phyloP scores from a whole-genome alignment of 163 green algal genomes.

The Coccomyxa subellipsoidea region DNA sequence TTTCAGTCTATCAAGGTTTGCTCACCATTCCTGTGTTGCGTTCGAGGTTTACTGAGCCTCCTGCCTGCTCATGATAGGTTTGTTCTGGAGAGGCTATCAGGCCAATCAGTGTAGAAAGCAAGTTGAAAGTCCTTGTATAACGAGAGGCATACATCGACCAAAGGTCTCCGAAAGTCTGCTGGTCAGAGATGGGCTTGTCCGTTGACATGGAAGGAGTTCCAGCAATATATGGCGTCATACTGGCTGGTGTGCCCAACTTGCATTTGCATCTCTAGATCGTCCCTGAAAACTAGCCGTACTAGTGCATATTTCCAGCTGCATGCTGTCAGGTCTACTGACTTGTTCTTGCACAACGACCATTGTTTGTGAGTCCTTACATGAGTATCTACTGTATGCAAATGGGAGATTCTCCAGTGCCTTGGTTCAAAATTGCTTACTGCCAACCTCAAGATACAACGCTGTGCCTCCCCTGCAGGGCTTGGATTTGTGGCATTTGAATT shows the following conservation, averaged over 20 bases:
- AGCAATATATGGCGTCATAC: neutral
- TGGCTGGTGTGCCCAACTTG: neutral
- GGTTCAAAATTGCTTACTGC: neutral
- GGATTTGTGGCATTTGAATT: conserved; percentile 2
- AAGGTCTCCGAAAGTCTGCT: neutral
- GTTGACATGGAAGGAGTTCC: neutral
- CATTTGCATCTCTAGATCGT: too few species aligned
- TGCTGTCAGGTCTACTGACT: too few species aligned
- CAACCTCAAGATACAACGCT: neutral
- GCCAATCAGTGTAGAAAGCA: neutral
- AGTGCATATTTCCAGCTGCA: too few species aligned
- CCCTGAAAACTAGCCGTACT: too few species aligned
- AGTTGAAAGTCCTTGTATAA: neutral
- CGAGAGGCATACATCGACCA: neutral
- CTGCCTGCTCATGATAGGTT: neutral
- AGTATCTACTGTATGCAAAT: too few species aligned
- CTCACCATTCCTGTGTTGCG: too few species aligned
- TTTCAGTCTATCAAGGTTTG: too few species aligned
- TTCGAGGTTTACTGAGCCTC: neutral
- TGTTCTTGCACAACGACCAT: too few species aligned
- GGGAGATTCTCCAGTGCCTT: too few species aligned
- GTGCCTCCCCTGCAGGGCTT: neutral
- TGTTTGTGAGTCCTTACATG: too few species aligned
- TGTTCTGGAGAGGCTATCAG: neutral
- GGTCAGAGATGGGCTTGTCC: neutral